Evolutionary conservation across 805 yeast genomes (phyloP), one percentile per base, ranked within the genome.

Genomic region (Lipomyces yamadae): DNA sequence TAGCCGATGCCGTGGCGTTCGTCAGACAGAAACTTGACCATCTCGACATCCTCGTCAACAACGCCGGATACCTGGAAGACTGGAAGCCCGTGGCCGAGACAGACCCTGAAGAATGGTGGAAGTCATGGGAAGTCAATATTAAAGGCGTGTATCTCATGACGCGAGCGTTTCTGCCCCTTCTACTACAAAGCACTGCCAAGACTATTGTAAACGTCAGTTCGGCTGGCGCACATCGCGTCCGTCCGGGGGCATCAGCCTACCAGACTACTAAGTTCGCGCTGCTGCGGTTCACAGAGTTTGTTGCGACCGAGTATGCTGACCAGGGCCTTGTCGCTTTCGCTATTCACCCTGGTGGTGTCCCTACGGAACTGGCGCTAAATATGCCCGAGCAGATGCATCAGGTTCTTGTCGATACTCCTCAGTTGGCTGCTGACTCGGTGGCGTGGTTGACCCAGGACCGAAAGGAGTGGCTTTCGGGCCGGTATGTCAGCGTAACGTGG

Each of bases 291-390:
- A 70, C 78, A 5, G 71, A 77, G 18, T 77, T 77, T 52, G 78
- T 85, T 76, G 88, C 87, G 50, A 81, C 85, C 70, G 86, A 85
- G 77, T 84, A 86, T 83, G 88, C 87, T 67, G 83, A 82, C 72
- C 79, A 81, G 76, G 84, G 83, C 39, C 10, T 50, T 18, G 32
- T 50, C 13, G 55, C 55, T 7, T 50, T 50, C 32, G 55, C 55
- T 18, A 50, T 50, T 50, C 55, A 50, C 55, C 55, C 55, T 18
- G 55, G 55, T 29, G 55, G 55, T 18, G 55, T 50, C 32, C 55
- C 55, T 10, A 50, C 55, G 55, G 11, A 6, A 7, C 32, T 50
- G 55, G 55, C 55, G 55, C 32, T 50, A 11, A 50, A 50, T 29
- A 50, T 50, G 55, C 55, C 55, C 32, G 32, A 50, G 55, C 13